Base-by-base conservation (phyloP, 2,329 filamentous ascomycete species). In the Escovopsis sp. region DNA sequence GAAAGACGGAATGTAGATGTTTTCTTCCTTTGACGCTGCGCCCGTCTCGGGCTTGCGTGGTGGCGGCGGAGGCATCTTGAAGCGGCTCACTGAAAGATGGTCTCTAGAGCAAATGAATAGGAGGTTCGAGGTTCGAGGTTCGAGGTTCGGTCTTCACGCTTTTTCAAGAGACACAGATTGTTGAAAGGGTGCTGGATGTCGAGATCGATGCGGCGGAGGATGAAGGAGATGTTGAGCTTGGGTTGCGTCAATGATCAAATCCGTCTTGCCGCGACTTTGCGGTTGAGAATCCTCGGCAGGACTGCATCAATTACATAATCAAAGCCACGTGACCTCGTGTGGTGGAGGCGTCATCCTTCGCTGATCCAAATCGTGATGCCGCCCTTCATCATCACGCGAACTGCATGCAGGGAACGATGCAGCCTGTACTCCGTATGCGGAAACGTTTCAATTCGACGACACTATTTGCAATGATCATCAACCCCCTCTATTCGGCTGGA, bases 1-100 rank as follows among this genome's bases (percentile, higher is more conserved):
- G 71, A 95, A 98, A 41, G 84, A 79, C 6, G 91, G 91, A 55
- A 98, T 98, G 70, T 98, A 98, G 61, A 95, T 80, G 72, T 98
- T 98, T 63, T 91, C 86, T 62, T 94, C 87, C 60, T 94, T 94
- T 42, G 72, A 75, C 5, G 64, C 63, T 9, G 62, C 59, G 37
- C 57, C 56, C 10, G 61, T 51, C 37, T 60, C 56, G 7, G 56
- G 50, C 42, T 59, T 63, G 24, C 54, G 51, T 14, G 59, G 53
- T 5, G 59, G 59, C 3, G 56, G 53, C 3, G 56, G 53, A 25
- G 45, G 43, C 40, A 43, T 40, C 31, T 39, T 40, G 41, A 45
- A 24, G 35, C 6, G 13, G 24, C 25, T 20, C 39, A 7, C 24
- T 24, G n/a, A 32, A 15, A 4, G 39, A 11, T n/a, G 20, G 35